These are phyloP conservation scores for Malassezia furfur DNA, from an alignment of 1,284 basidiomycete genomes.

Conservation along the genomic window DNA sequence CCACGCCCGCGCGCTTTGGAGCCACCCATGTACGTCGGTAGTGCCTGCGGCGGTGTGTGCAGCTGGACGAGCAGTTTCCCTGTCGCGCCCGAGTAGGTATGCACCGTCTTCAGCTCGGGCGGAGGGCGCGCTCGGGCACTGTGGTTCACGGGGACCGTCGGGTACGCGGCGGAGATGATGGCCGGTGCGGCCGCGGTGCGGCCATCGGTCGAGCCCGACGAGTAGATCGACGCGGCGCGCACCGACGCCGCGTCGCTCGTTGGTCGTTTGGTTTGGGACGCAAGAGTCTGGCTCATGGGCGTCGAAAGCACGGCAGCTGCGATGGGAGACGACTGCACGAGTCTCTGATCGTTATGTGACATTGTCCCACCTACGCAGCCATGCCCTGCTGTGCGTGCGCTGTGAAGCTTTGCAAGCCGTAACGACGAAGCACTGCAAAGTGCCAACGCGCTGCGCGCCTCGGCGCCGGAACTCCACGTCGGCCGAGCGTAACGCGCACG, in stretches of 20 bases:
- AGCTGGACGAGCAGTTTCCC: conserved; percentile 15
- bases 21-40: conserved; percentile 38
- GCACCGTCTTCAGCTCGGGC: conserved; percentile 11
- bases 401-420: too few species aligned
- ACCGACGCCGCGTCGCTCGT: conserved; percentile 2
- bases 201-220: not conserved
- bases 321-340: not conserved
- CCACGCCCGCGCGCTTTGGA: conserved; percentile 29
- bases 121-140: too few species aligned
- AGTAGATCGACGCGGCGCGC: conserved; percentile 3
- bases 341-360: conserved; percentile 6
- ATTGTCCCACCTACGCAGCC: not conserved
- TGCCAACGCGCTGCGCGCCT: too few species aligned
- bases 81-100: conserved; percentile 12
- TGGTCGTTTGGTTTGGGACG: not conserved
- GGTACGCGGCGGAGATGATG: too few species aligned
- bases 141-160: too few species aligned
- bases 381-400: not conserved
- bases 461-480: not conserved
- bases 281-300: not conserved
- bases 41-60: conserved; percentile 24
- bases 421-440: too few species aligned
- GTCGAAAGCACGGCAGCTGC: not conserved
- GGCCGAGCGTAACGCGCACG: not conserved
- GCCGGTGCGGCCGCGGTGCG: not conserved